Evolutionary conservation across 129 eudicot genomes (phyloP).

Genomic region (Erigeron canadensis): DNA sequence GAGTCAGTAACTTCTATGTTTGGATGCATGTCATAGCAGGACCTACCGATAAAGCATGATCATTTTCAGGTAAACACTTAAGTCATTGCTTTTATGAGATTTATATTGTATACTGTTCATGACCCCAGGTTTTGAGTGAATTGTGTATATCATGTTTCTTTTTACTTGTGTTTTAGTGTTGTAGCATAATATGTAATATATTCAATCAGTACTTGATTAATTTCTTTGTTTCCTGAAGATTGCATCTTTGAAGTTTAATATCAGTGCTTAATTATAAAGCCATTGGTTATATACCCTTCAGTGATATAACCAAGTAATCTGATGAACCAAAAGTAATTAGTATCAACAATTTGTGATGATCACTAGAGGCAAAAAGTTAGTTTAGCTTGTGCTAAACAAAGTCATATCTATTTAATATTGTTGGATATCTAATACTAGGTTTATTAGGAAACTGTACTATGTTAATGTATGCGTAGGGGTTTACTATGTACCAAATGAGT

Average conservation of each 20-base stretch:
- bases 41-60: slow-evolving; percentile 4
- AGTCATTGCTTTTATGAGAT: not conserved
- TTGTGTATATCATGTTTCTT: not conserved
- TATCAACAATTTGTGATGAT: not conserved
- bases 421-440: too few relatives aligned
- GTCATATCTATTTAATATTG: too few relatives aligned
- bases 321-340: not conserved
- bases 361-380: not conserved
- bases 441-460: too few relatives aligned
- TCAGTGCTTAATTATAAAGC: not conserved
- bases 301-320: slow-evolving; percentile 1
- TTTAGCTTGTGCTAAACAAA: too few relatives aligned
- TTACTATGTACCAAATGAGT: too few relatives aligned
- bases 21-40: slow-evolving; percentile 19
- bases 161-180: slow-evolving; percentile 3
- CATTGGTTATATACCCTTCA: slow-evolving; percentile 1
- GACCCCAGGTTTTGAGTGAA: not conserved
- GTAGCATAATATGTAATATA: not conserved
- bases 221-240: not conserved
- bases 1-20: slow-evolving; percentile 19
- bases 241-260: slow-evolving; percentile 9
- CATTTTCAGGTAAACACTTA: slow-evolving; percentile 22
- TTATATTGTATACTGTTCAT: not conserved
- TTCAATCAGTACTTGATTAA: not conserved
- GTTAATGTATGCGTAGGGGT: too few relatives aligned